A percentile compares a stretch with the other conserved stretches of the same genome.
Evolutionary conservation across 176 grass and related monocot genomes (phyloP).

Genomic region (Pontederia paniculata): DNA sequence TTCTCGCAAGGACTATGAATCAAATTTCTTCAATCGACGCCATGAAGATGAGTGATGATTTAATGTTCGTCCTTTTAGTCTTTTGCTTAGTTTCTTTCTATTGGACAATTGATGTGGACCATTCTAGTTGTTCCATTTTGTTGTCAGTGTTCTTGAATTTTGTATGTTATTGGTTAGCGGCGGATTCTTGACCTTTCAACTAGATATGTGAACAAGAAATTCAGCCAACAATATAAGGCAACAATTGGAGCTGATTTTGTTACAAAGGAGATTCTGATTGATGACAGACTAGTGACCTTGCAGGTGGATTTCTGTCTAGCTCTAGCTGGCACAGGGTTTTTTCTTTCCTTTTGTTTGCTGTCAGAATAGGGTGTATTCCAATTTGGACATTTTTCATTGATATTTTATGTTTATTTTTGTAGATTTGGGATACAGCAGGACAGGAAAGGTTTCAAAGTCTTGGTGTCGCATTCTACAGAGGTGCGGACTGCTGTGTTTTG

Average conservation of each 20-base stretch:
- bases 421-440: conserved; percentile 98
- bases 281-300: conserved; percentile 82
- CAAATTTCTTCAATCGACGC: too few species aligned
- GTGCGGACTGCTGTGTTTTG: conserved; percentile 81
- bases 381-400: not conserved
- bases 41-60: too few species aligned
- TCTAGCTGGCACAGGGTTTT: conserved; percentile 1
- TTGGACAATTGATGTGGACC: not conserved
- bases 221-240: conserved; percentile 94
- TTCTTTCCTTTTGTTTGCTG: not conserved
- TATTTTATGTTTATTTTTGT: conserved; percentile 10
- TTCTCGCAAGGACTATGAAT: too few species aligned
- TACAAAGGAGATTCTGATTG: conserved; percentile 85
- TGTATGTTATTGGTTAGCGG: not conserved
- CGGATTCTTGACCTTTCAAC: conserved; percentile 22
- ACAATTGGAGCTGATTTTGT: conserved; percentile 97
- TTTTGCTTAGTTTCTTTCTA: too few species aligned
- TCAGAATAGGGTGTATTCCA: not conserved
- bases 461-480: conserved; percentile 93
- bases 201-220: conserved; percentile 96
- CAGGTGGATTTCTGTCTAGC: conserved; percentile 36
- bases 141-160: not conserved
- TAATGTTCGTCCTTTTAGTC: too few species aligned
- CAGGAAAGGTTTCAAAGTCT: conserved; percentile 99
- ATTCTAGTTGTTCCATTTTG: not conserved